phyloP scores from a whole-genome alignment of 148 eudicot genomes.

The Chenopodium suecicum region DNA sequence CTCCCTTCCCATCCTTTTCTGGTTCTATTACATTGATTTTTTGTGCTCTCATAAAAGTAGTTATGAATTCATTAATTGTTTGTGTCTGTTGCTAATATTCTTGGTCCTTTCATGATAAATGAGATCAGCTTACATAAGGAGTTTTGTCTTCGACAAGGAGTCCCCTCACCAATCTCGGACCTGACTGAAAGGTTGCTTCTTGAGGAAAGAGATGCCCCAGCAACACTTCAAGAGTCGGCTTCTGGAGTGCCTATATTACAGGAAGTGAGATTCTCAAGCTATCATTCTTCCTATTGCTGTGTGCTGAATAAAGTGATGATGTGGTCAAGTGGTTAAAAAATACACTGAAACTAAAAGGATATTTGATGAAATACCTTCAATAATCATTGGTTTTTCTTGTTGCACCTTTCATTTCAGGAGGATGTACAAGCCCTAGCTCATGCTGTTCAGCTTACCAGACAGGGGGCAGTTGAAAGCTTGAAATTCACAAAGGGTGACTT shows the following conservation, averaged over 20 bases:
- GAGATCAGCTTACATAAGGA: conserved; percentile 81
- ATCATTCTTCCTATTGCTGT: background rate
- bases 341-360: background rate
- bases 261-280: conserved; percentile 52
- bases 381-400: background rate
- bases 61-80: background rate
- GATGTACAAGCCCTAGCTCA: conserved; percentile 97
- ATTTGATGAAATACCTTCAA: background rate
- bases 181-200: conserved; percentile 92
- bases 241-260: conserved; percentile 86
- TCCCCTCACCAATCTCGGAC: conserved; percentile 82
- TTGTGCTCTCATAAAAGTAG: background rate
- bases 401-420: conserved; percentile 43
- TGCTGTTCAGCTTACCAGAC: conserved; percentile 96
- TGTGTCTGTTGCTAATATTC: conserved; percentile 3
- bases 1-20: background rate
- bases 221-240: conserved; percentile 68
- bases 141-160: conserved; percentile 83
- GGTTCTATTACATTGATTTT: background rate
- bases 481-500: conserved; percentile 84
- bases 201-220: conserved; percentile 87
- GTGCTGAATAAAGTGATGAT: background rate
- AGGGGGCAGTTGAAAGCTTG: conserved; percentile 89
- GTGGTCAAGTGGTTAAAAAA: background rate
- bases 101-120: background rate